These are phyloP conservation scores for Talaromyces trachyspermus DNA, from an alignment of 495 filamentous ascomycete species.

Conservation along the genomic window DNA sequence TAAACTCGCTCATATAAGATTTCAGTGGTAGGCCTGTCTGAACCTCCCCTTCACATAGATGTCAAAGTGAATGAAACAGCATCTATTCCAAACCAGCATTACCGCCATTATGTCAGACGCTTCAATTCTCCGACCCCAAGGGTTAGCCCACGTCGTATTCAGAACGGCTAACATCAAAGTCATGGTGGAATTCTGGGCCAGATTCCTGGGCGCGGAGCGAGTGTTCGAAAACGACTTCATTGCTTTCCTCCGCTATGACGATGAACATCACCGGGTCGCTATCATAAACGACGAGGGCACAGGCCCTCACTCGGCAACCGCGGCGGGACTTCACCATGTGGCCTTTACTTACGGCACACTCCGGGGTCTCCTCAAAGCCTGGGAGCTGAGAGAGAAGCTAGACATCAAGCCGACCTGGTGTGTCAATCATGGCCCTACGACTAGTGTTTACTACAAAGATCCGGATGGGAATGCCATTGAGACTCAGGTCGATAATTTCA, in stretches of 20 bases:
- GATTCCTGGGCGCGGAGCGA: neutral
- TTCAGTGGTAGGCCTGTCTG: too few species aligned
- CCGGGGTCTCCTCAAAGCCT: slow-evolving; percentile 1
- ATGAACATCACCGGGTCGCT: slow-evolving; percentile 41
- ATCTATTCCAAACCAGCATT: too few species aligned
- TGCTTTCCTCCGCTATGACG: slow-evolving; percentile 35
- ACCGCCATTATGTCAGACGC: too few species aligned
- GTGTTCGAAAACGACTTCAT: slow-evolving; percentile 5
- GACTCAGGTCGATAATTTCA: slow-evolving; percentile 38
- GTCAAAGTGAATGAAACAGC: too few species aligned
- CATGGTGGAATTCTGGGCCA: neutral
- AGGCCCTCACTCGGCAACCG: too few species aligned
- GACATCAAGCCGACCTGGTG: slow-evolving; percentile 33
- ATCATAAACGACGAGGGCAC: too few species aligned
- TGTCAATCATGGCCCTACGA: slow-evolving; percentile 39
- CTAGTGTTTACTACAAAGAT: slow-evolving; percentile 38
- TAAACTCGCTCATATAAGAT: too few species aligned
- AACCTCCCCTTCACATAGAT: too few species aligned
- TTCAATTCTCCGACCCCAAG: neutral
- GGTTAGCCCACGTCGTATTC: neutral
- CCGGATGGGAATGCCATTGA: slow-evolving; percentile 42
- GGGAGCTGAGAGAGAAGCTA: slow-evolving; percentile 11
- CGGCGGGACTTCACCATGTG: too few species aligned
- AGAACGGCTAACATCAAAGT: neutral
- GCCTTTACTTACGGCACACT: neutral